phyloP scores from a whole-genome alignment of 2,329 filamentous ascomycete species.

The Coniosporium uncinatum region DNA sequence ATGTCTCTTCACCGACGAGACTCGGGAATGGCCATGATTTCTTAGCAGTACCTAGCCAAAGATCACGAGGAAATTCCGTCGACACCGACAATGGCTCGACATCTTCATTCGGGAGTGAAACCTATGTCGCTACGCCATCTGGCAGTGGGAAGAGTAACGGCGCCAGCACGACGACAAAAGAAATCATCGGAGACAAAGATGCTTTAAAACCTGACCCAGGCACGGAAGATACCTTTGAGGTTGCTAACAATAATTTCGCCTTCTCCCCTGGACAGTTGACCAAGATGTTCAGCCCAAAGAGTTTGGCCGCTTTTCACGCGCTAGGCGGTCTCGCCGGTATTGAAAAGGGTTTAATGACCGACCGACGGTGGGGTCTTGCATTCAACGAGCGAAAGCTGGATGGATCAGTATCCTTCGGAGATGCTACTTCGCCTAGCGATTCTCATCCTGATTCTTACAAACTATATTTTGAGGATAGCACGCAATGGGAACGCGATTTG shows the following conservation, averaged over 20 bases:
- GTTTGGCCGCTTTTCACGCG: slow-evolving; percentile 66
- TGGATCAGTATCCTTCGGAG: slow-evolving; percentile 62
- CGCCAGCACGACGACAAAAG: slow-evolving; percentile 12
- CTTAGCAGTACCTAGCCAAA: slow-evolving; percentile 55
- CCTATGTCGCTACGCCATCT: slow-evolving; percentile 21
- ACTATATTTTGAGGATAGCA: too few species aligned
- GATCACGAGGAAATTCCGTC: slow-evolving; percentile 60
- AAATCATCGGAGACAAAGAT: slow-evolving; percentile 58
- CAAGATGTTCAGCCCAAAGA: slow-evolving; percentile 79
- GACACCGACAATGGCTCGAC: slow-evolving; percentile 30
- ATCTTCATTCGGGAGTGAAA: slow-evolving; percentile 3
- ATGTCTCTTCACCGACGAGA: slow-evolving; percentile 58
- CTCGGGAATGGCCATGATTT: slow-evolving; percentile 50
- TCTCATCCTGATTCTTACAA: background rate
- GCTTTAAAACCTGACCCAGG: slow-evolving; percentile 73
- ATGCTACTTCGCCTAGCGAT: slow-evolving; percentile 34
- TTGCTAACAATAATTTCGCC: slow-evolving; percentile 78
- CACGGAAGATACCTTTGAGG: slow-evolving; percentile 68
- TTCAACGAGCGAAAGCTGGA: slow-evolving; percentile 61
- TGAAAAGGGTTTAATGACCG: slow-evolving; percentile 66
- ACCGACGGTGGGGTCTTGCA: slow-evolving; percentile 60
- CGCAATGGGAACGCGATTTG: background rate
- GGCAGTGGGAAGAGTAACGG: slow-evolving; percentile 28
- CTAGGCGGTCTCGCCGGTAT: slow-evolving; percentile 68
- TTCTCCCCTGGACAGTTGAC: slow-evolving; percentile 78